A percentile compares a stretch with the other conserved stretches of the same genome.
phyloP scores from a whole-genome alignment of 805 yeast species.

The Martiniozyma abietophila region DNA sequence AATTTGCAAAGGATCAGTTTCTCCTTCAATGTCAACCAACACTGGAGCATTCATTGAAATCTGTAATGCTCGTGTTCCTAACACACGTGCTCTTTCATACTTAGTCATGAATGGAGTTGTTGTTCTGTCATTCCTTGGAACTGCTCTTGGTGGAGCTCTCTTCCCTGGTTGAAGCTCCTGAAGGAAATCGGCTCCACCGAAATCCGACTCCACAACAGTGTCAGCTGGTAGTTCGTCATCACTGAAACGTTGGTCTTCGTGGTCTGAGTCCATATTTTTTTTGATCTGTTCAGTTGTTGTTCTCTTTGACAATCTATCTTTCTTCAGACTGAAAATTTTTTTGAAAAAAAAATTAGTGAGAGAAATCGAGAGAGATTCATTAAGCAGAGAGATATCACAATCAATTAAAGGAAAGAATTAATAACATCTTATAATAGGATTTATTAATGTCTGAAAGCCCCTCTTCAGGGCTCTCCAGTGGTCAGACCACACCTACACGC shows the following conservation, averaged over 20 bases:
- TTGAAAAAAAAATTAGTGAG: neutral
- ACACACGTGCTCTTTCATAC: constrained; percentile 93
- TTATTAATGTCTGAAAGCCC: constrained; percentile 35
- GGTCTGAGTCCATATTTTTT: constrained; percentile 5
- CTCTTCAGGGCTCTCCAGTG: no score
- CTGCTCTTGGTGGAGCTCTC: constrained; percentile 44
- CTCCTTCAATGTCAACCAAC: constrained; percentile 95
- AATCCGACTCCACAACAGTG: constrained; percentile 38
- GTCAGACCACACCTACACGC: constrained; percentile 36
- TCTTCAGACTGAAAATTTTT: no score
- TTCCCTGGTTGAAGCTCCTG: constrained; percentile 31
- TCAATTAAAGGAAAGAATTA: no score
- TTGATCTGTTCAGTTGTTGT: constrained; percentile 60
- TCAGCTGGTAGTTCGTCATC: constrained; percentile 50
- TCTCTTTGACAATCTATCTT: no score
- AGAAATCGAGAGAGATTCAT: constrained; percentile 12
- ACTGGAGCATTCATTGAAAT: constrained; percentile 98
- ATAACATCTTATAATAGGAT: no score
- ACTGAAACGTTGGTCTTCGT: constrained; percentile 18
- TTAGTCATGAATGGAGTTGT: constrained; percentile 99
- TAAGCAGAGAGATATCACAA: no score
- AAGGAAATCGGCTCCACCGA: constrained; percentile 30
- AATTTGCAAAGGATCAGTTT: constrained; percentile 95
- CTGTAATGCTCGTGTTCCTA: constrained; percentile 96
- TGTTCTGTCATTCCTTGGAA: constrained; percentile 78